Conservation (phyloP, 257 asterid genomes). For the Solanum corneliomulleri region DNA sequence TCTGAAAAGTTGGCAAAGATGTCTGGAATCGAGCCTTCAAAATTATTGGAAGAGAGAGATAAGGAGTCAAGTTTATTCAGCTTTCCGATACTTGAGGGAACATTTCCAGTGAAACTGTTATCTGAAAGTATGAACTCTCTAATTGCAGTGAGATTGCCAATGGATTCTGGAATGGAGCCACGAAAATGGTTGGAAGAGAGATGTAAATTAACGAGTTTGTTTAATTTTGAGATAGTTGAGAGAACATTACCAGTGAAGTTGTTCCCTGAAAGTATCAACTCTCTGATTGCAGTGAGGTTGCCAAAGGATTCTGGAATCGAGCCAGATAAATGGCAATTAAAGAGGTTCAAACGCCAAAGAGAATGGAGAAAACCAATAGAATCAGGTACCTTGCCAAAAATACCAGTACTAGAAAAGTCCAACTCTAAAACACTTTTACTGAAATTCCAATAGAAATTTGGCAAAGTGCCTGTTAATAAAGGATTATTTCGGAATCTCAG, state of each 20-base stretch:
- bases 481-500: too few species aligned
- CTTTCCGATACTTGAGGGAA: not conserved
- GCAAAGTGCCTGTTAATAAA: too few species aligned
- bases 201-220: not conserved
- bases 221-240: not conserved
- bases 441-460: too few species aligned
- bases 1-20: not conserved
- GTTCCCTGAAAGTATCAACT: not conserved
- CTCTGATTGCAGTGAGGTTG: not conserved
- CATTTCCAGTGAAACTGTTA: not conserved
- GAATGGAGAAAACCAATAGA: too few species aligned
- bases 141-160: not conserved
- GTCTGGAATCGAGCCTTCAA: not conserved
- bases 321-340: too few species aligned
- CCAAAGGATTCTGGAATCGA: not conserved
- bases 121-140: not conserved
- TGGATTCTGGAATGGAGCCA: not conserved
- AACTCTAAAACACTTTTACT: too few species aligned
- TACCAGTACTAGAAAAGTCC: too few species aligned
- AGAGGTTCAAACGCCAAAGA: too few species aligned
- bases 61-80: not conserved
- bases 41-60: not conserved
- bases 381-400: too few species aligned
- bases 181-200: not conserved
- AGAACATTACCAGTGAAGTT: not conserved